Conservation (phyloP, 495 filamentous ascomycete species). For the Darksidea phi region DNA sequence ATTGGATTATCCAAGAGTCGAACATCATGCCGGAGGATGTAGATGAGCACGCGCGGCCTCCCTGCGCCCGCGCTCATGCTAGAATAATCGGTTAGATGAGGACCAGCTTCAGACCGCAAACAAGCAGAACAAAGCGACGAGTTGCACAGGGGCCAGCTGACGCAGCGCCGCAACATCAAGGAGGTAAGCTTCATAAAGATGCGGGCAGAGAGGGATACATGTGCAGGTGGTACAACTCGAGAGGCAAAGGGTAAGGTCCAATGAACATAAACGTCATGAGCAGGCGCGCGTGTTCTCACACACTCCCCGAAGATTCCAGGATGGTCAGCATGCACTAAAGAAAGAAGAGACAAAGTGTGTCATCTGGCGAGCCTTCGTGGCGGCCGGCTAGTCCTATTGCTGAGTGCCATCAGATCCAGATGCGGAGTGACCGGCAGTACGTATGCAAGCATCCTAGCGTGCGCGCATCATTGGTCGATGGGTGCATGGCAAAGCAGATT, state of each 20-base stretch:
- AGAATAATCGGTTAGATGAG: not conserved
- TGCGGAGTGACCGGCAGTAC: too few species aligned
- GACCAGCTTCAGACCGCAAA: not conserved
- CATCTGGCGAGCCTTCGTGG: too few species aligned
- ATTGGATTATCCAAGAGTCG: constrained; percentile 68
- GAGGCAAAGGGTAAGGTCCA: not conserved
- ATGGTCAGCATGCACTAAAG: too few species aligned
- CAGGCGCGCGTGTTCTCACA: too few species aligned
- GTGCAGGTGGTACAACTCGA: not conserved
- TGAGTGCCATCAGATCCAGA: too few species aligned
- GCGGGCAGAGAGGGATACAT: not conserved
- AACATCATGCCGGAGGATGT: constrained; percentile 64
- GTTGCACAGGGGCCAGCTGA: not conserved
- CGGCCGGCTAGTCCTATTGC: too few species aligned
- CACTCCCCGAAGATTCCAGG: too few species aligned
- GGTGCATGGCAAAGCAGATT: too few species aligned
- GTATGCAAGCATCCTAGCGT: too few species aligned
- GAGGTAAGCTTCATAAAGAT: not conserved
- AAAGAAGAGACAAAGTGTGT: too few species aligned
- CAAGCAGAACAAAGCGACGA: not conserved
- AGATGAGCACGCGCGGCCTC: constrained; percentile 54
- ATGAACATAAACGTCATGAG: too few species aligned
- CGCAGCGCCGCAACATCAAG: not conserved
- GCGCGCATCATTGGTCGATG: too few species aligned
- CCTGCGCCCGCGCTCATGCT: not conserved